Evolutionary conservation across 1,284 basidiomycete genomes (phyloP).

Genomic region (Xerocomus amazonicus): DNA sequence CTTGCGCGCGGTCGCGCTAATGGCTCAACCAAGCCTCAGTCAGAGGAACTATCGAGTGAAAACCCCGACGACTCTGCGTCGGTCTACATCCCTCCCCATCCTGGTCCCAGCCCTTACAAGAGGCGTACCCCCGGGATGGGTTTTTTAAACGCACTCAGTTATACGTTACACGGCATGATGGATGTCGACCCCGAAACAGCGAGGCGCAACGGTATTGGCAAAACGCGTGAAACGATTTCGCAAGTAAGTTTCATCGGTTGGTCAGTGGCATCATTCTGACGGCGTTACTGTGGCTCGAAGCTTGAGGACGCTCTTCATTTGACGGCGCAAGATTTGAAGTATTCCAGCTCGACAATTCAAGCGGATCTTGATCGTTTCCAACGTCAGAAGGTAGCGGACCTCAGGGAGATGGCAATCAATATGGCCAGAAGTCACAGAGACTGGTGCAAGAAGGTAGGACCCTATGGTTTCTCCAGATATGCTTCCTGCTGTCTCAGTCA

Average conservation of each 20-base stretch:
- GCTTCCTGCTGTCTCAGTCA: slow-evolving; percentile 12
- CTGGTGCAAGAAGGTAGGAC: slow-evolving; percentile 86
- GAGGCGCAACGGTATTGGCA: slow-evolving; percentile 87
- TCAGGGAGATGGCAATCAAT: slow-evolving; percentile 87
- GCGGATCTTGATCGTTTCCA: slow-evolving; percentile 98
- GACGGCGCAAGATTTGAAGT: slow-evolving; percentile 89
- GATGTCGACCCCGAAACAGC: slow-evolving; percentile 97
- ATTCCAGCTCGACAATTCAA: slow-evolving; percentile 94
- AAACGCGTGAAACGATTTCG: slow-evolving; percentile 90
- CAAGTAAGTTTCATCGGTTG: slow-evolving; percentile 54
- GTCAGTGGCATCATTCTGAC: slow-evolving; percentile 18
- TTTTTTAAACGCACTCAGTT: slow-evolving; percentile 87
- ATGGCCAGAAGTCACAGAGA: slow-evolving; percentile 91
- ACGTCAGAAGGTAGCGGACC: slow-evolving; percentile 95
- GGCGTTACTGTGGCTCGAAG: slow-evolving; percentile 40
- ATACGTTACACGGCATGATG: slow-evolving; percentile 97
- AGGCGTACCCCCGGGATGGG: slow-evolving; percentile 77
- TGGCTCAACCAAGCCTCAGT: slow-evolving; percentile 24
- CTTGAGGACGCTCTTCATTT: slow-evolving; percentile 90
- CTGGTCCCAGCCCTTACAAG: slow-evolving; percentile 63
- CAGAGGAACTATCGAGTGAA: slow-evolving; percentile 35
- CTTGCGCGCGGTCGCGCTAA: slow-evolving; percentile 56
- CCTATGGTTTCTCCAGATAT: slow-evolving; percentile 5
- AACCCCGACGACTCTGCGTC: slow-evolving; percentile 37
- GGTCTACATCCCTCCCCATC: slow-evolving; percentile 66